Evolutionary conservation across 1,139 yeast species (phyloP).

Genomic region (Yamadazyma oceani): DNA sequence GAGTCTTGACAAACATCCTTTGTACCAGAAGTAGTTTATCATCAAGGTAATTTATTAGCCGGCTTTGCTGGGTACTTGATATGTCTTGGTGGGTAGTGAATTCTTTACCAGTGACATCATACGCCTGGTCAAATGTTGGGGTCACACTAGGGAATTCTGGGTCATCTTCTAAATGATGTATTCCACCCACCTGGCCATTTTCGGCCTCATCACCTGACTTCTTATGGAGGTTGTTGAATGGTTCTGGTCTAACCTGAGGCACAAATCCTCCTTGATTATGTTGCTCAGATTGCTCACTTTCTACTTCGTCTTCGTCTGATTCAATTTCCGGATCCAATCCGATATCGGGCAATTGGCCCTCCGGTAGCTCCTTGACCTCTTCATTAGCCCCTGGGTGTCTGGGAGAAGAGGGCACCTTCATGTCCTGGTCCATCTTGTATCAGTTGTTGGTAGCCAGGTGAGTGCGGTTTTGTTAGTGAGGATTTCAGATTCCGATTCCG

Average conservation of each 20-base stretch:
- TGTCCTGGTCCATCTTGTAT: not conserved
- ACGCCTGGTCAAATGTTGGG: slow-evolving; percentile 13
- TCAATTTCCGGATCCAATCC: slow-evolving; percentile 45
- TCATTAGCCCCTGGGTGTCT: slow-evolving; percentile 48
- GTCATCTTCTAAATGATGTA: slow-evolving; percentile 1
- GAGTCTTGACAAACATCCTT: slow-evolving; percentile 62
- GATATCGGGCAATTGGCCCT: slow-evolving; percentile 30
- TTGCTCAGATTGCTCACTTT: slow-evolving; percentile 7
- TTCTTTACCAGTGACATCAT: slow-evolving; percentile 7
- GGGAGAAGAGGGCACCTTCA: slow-evolving; percentile 44
- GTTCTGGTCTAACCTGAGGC: slow-evolving; percentile 4
- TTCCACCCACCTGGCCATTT: slow-evolving; percentile 1
- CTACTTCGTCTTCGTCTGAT: slow-evolving; percentile 26
- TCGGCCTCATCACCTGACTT: too few relatives aligned
- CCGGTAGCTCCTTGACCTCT: slow-evolving; percentile 34
- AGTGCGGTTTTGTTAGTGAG: too few relatives aligned
- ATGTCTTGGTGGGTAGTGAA: slow-evolving; percentile 12
- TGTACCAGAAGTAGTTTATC: slow-evolving; percentile 56
- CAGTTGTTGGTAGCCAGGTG: too few relatives aligned
- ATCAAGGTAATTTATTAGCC: slow-evolving; percentile 61
- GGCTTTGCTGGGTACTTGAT: slow-evolving; percentile 52
- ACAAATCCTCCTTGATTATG: not conserved
- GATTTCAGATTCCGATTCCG: too few relatives aligned
- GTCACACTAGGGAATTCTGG: slow-evolving; percentile 7
- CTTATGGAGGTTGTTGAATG: slow-evolving; percentile 1